Evolutionary conservation across 371 early-diverging fungal species (phyloP).

Genomic region (Neoconidiobolus thromboides): DNA sequence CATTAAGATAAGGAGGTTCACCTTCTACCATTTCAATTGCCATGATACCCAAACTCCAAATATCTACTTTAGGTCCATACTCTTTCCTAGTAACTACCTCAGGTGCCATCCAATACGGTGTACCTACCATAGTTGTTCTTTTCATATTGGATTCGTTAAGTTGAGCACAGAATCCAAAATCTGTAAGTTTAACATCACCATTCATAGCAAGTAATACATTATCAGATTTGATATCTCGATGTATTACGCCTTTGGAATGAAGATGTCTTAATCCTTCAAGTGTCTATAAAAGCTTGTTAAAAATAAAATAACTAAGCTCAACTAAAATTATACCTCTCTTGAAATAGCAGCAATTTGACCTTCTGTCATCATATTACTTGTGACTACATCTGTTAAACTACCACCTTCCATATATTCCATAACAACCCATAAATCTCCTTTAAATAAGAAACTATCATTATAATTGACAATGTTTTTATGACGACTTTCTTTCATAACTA

Average conservation of each 20-base stretch:
- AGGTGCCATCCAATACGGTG: constrained; percentile 94
- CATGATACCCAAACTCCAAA: constrained; percentile 96
- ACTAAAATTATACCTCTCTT: constrained; percentile 30
- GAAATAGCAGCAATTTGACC: constrained; percentile 87
- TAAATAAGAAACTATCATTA: constrained; percentile 76
- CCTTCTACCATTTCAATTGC: constrained; percentile 85
- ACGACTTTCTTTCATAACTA: constrained; percentile 77
- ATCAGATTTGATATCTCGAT: constrained; percentile 95
- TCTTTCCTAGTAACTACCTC: constrained; percentile 86
- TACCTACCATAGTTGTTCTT: constrained; percentile 83
- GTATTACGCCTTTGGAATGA: constrained; percentile 87
- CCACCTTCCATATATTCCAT: constrained; percentile 98
- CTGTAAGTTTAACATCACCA: constrained; percentile 86
- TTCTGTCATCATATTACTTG: constrained; percentile 83
- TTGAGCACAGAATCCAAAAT: constrained; percentile 92
- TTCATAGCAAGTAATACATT: constrained; percentile 73
- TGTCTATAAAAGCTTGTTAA: constrained; percentile 20
- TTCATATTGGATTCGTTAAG: constrained; percentile 56
- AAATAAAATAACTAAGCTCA: not conserved
- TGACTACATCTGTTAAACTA: constrained; percentile 77
- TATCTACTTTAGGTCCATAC: constrained; percentile 87
- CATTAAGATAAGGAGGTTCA: constrained; percentile 89
- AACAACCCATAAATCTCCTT: constrained; percentile 81
- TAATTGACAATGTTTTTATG: constrained; percentile 94
- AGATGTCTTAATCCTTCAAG: constrained; percentile 77